Percentiles rank a stretch among this genome's conserved stretches.
phyloP scores from a whole-genome alignment of 495 filamentous ascomycete genomes.

The Lasiosphaeria hispida region DNA sequence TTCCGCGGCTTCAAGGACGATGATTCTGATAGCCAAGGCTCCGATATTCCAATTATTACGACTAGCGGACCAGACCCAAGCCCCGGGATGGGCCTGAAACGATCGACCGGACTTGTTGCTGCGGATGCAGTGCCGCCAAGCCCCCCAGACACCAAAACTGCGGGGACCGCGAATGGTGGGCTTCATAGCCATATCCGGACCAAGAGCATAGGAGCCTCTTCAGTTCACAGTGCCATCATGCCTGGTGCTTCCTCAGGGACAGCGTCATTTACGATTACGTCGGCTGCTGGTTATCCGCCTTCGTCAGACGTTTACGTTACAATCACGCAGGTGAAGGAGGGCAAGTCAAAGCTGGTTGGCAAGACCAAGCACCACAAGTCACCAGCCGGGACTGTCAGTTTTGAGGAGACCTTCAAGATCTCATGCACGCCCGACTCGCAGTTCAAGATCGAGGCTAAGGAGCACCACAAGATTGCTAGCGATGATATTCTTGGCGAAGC shows the following conservation, averaged over 20 bases:
- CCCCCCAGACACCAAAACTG: slow-evolving; percentile 35
- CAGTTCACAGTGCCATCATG: slow-evolving; percentile 55
- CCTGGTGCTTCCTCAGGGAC: slow-evolving; percentile 64
- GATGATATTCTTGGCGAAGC: slow-evolving; percentile 80
- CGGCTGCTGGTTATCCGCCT: slow-evolving; percentile 73
- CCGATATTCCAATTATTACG: slow-evolving; percentile 47
- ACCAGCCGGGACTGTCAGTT: slow-evolving; percentile 57
- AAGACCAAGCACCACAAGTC: slow-evolving; percentile 84
- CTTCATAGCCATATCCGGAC: slow-evolving; percentile 57
- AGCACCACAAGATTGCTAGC: slow-evolving; percentile 76
- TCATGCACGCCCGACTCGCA: slow-evolving; percentile 76
- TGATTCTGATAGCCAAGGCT: slow-evolving; percentile 37
- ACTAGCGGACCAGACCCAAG: slow-evolving; percentile 39
- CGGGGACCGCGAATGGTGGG: slow-evolving; percentile 31
- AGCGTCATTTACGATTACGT: slow-evolving; percentile 76
- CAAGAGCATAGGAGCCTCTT: slow-evolving; percentile 64
- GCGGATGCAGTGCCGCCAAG: slow-evolving; percentile 30
- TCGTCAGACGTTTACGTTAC: slow-evolving; percentile 78
- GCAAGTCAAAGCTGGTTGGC: slow-evolving; percentile 74
- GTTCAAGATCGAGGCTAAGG: slow-evolving; percentile 81
- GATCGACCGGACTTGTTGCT: slow-evolving; percentile 32
- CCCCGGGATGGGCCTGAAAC: slow-evolving; percentile 33
- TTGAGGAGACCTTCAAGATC: slow-evolving; percentile 76
- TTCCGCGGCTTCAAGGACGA: slow-evolving; percentile 65
- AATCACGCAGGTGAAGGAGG: slow-evolving; percentile 57